Conservation (phyloP, 2,329 filamentous ascomycete species). For the Daldinia sp. region DNA sequence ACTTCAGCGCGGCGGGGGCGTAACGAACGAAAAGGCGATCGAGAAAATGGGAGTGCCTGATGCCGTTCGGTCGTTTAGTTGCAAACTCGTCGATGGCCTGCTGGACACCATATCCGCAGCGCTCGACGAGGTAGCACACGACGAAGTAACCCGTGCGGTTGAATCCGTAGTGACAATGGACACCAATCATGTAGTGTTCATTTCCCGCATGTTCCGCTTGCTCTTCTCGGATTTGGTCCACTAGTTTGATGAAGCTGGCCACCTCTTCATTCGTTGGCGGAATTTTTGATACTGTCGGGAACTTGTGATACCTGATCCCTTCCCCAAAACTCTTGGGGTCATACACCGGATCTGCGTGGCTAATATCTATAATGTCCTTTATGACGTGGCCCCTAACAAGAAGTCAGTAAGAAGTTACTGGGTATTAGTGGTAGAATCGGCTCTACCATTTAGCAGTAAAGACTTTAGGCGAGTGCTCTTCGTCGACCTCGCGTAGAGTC, state of each 20-base stretch:
- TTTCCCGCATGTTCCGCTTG: constrained; percentile 62
- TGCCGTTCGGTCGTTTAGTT: constrained; percentile 79
- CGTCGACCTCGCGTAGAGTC: constrained; percentile 89
- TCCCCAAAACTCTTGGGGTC: constrained; percentile 78
- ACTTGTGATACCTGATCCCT: constrained; percentile 82
- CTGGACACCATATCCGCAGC: constrained; percentile 76
- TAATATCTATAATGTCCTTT: constrained; percentile 88
- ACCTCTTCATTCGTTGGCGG: constrained; percentile 74
- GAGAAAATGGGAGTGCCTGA: constrained; percentile 89
- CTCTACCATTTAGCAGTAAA: constrained; percentile 64
- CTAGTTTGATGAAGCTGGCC: constrained; percentile 64
- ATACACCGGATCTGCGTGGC: constrained; percentile 90
- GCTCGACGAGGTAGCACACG: constrained; percentile 89
- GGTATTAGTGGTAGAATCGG: no score
- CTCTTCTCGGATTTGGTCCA: constrained; percentile 70
- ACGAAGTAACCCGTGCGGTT: constrained; percentile 95
- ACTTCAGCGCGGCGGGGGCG: constrained; percentile 49
- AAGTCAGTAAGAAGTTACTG: constrained; percentile 48
- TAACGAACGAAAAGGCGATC: constrained; percentile 87
- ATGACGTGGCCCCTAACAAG: constrained; percentile 72
- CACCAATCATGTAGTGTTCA: constrained; percentile 72
- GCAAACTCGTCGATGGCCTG: constrained; percentile 85
- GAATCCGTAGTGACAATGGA: constrained; percentile 97
- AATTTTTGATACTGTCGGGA: constrained; percentile 91
- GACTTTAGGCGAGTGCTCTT: constrained; percentile 78